These are phyloP conservation scores for Blastomyces parvus DNA, from an alignment of 2,329 filamentous ascomycete genomes.

Conservation along the genomic window DNA sequence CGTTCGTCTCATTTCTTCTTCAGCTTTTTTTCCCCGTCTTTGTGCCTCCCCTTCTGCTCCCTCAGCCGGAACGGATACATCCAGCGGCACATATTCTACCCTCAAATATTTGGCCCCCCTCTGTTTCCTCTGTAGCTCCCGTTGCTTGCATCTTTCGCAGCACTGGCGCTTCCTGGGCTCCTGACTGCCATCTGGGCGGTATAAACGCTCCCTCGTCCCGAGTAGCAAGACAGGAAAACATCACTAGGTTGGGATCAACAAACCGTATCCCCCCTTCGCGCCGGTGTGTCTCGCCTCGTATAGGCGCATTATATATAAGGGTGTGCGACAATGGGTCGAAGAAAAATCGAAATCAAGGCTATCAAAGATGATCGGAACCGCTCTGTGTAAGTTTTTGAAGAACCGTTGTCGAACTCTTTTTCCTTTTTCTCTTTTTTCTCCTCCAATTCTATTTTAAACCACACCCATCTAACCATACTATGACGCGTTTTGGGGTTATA, in stretches of 20 bases:
- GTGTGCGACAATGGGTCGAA: constrained; percentile 64
- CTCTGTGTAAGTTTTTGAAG: constrained; percentile 64
- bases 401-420: not conserved
- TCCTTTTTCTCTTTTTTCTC: constrained; percentile 1
- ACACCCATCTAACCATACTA: not conserved
- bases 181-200: not conserved
- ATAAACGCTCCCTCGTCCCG: not conserved
- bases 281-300: not conserved
- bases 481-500: not conserved
- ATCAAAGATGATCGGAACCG: constrained; percentile 98
- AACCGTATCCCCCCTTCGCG: not conserved
- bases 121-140: too few relatives aligned
- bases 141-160: not conserved
- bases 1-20: not conserved
- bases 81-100: not conserved
- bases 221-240: not conserved
- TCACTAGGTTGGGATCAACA: not conserved
- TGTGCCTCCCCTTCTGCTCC: not conserved
- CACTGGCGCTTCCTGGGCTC: not conserved
- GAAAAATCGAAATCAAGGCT: constrained; percentile 99
- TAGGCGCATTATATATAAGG: not conserved
- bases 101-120: too few relatives aligned
- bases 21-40: not conserved
- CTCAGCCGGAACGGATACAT: not conserved
- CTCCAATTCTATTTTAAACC: not conserved